Base-by-base conservation (phyloP, 805 yeast genomes). In the Kodamaea leandrae region DNA sequence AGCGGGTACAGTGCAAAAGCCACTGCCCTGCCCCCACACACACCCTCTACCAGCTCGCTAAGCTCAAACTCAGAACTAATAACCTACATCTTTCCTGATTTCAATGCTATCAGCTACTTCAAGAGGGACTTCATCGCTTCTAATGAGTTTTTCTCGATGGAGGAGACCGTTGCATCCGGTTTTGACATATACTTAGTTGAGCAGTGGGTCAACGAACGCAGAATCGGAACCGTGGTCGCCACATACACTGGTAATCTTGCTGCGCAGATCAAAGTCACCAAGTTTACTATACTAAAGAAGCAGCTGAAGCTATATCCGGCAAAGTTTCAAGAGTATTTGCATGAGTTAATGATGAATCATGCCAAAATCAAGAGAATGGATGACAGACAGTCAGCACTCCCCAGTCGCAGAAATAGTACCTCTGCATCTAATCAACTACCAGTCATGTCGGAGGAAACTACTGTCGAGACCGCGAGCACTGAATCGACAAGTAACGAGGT, bases 181-280 rank as follows among this genome's bases (percentile, higher is more conserved):
- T 88, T 84, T 57, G 98, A 93, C 61, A 76, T 86, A 12, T 93
- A 93, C 58, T 71, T 93, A 27, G 96, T 91, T 8, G 98, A 93
- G 59, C 97, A 91, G 60, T 93, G 99, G 99, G 83, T 86, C 2
- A 73, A 83, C 24, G 82, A 81, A 44, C 69, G 98, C 33, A 70
- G 76, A 30, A 65, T 79, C 9, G 80, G 86, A 18, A 72, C 83
- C 1, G 72, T 85, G 4, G 82, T 91, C 13, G 79, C 93, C 1
- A 78, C 91, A 0, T 93, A 77, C 60, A 91, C 98, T 0, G 99
- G 99, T 2, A 86, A 88, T 54, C 56, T 77, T 4, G 68, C 70
- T n/a, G 86, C 88, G 50, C 63, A 64, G 20, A 74, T 88, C 0
- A 60, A 68, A 14, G 95, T 82, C 2, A 57, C 66, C 25, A 77